These are phyloP conservation scores for Cutaneotrichosporon dermatis DNA, from an alignment of 1,284 basidiomycete species.

Conservation along the genomic window DNA sequence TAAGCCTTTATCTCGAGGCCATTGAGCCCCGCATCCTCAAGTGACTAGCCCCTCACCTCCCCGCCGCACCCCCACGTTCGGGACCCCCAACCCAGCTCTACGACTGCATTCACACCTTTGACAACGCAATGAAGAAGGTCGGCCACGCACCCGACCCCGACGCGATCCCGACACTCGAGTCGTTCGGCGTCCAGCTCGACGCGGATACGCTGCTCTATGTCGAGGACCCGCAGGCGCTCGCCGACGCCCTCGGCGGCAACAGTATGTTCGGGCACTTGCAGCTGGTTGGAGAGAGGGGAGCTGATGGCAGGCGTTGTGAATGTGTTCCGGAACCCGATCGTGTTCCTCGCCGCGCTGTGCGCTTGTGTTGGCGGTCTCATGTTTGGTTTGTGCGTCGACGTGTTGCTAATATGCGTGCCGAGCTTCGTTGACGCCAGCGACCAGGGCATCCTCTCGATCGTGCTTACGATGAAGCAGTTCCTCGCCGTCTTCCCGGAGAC, in stretches of 20 bases:
- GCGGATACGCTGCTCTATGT: conserved; percentile 5
- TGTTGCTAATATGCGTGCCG: no score
- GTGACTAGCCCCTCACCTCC: no score
- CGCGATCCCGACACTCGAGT: conserved; percentile 7
- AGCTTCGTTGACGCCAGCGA: conserved; percentile 3
- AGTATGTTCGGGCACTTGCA: background rate
- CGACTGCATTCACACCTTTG: no score
- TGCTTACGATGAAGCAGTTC: conserved; percentile 35
- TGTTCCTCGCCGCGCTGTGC: conserved; percentile 13
- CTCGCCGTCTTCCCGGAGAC: conserved; percentile 29
- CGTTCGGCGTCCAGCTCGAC: conserved; percentile 3
- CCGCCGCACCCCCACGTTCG: no score
- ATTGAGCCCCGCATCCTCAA: no score
- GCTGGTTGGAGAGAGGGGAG: background rate
- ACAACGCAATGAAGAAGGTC: conserved; percentile 3
- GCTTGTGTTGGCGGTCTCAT: conserved; percentile 29
- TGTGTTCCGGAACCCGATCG: conserved; percentile 18
- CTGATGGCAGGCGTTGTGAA: conserved; percentile 17
- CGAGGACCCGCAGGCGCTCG: conserved; percentile 4
- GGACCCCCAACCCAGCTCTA: no score
- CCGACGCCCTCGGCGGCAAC: conserved; percentile 8
- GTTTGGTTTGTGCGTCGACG: conserved; percentile 13
- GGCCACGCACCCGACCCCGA: conserved; percentile 6
- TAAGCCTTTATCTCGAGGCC: no score
- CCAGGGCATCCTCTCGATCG: conserved; percentile 39